Conservation (phyloP, 805 yeast genomes). For the Debaryomyces castellii region DNA sequence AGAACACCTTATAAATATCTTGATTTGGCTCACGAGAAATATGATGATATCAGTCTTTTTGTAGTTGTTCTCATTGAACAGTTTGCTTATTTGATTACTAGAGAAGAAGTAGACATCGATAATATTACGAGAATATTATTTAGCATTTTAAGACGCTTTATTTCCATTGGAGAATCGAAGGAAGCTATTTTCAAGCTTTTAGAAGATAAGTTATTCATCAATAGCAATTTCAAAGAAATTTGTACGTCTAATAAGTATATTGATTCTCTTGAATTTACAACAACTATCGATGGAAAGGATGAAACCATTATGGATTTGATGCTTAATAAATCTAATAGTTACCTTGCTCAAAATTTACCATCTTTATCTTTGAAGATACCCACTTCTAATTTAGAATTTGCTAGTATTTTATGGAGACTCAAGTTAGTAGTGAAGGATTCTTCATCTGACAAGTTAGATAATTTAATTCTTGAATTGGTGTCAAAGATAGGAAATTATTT, state of each 20-base stretch:
- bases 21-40: conserved; percentile 46
- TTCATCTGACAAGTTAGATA: conserved; percentile 16
- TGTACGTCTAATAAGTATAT: conserved; percentile 5
- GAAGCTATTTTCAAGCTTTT: conserved; percentile 17
- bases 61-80: conserved; percentile 58
- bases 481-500: conserved; percentile 45
- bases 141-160: conserved; percentile 45
- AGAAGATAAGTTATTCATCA: conserved; percentile 1
- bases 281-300: neutral
- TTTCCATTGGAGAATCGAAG: conserved; percentile 60
- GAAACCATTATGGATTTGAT: conserved; percentile 12
- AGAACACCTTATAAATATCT: conserved; percentile 82
- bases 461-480: conserved; percentile 33
- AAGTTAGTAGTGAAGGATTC: conserved; percentile 23
- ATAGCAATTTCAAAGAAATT: conserved; percentile 5
- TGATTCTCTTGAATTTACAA: conserved; percentile 6
- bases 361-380: conserved; percentile 32
- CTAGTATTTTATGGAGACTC: conserved; percentile 44
- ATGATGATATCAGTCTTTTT: conserved; percentile 30
- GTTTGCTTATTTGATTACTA: conserved; percentile 47
- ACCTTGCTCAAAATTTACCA: neutral
- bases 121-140: conserved; percentile 48
- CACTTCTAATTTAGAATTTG: conserved; percentile 46
- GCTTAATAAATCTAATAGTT: conserved; percentile 9
- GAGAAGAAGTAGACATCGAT: conserved; percentile 6